phyloP scores from a whole-genome alignment of 2,329 filamentous ascomycete genomes.

The Pseudocercospora ulei region DNA sequence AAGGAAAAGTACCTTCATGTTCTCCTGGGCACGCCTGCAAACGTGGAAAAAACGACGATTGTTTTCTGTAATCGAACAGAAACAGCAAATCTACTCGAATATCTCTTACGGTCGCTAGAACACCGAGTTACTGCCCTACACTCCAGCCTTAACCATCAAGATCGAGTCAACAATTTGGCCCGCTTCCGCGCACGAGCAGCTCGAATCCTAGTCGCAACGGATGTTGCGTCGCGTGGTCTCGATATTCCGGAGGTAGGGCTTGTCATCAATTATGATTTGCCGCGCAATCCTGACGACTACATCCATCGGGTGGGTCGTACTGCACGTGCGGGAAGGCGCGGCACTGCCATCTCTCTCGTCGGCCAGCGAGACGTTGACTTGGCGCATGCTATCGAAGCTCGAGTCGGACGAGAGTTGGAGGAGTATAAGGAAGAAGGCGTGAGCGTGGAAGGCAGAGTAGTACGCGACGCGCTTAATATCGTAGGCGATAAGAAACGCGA shows the following conservation, averaged over 20 bases:
- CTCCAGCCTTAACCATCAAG: constrained; percentile 72
- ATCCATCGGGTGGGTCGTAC: constrained; percentile 94
- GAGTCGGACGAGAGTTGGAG: constrained; percentile 70
- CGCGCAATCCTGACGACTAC: constrained; percentile 93
- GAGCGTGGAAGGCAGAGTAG: constrained; percentile 81
- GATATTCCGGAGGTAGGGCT: constrained; percentile 87
- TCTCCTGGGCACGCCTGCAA: constrained; percentile 68
- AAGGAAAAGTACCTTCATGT: constrained; percentile 91
- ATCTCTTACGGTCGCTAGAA: constrained; percentile 71
- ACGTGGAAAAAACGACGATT: constrained; percentile 67
- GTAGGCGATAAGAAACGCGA: constrained; percentile 95
- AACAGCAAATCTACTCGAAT: constrained; percentile 81
- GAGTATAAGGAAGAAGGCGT: constrained; percentile 83
- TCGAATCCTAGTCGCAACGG: constrained; percentile 78
- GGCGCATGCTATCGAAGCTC: constrained; percentile 76
- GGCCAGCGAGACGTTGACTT: constrained; percentile 88
- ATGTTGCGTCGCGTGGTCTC: constrained; percentile 88
- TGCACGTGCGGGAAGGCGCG: constrained; percentile 75
- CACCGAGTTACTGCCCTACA: constrained; percentile 89
- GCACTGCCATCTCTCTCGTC: constrained; percentile 76
- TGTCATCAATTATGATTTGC: constrained; percentile 92
- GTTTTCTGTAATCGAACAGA: constrained; percentile 89
- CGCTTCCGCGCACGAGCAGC: constrained; percentile 85
- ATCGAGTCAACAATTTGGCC: constrained; percentile 77
- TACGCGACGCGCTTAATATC: constrained; percentile 73